phyloP scores from a whole-genome alignment of 2,329 filamentous ascomycete genomes.

The Hypoxylon sp. region DNA sequence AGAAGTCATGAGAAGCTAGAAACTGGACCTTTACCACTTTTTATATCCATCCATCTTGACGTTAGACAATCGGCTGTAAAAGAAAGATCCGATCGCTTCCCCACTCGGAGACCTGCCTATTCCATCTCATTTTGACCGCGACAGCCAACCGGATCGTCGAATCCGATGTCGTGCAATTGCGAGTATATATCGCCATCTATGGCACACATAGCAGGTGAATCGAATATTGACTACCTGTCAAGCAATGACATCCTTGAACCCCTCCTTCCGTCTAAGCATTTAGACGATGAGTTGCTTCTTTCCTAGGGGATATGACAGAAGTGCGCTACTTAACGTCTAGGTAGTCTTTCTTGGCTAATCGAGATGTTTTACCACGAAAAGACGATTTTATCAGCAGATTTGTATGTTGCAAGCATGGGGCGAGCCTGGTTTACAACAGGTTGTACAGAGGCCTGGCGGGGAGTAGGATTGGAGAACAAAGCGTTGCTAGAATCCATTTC shows the following conservation, averaged over 20 bases:
- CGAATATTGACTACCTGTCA: background rate
- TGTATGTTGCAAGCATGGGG: background rate
- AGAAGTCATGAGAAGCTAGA: background rate
- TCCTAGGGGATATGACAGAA: background rate
- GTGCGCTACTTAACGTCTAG: background rate
- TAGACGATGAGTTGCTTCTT: background rate
- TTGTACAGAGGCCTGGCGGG: background rate
- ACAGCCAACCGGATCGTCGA: conserved; percentile 35
- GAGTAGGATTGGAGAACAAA: background rate
- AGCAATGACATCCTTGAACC: too few relatives aligned
- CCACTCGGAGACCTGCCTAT: conserved; percentile 38
- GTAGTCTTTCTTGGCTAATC: background rate
- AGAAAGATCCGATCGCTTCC: conserved; percentile 40
- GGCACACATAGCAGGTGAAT: conserved; percentile 18
- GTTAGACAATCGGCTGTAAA: conserved; percentile 35
- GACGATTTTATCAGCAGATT: background rate
- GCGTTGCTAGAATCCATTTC: background rate
- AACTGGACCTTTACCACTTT: conserved; percentile 4
- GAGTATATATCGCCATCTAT: conserved; percentile 40
- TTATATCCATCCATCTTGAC: conserved; percentile 28
- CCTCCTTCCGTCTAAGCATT: too few relatives aligned
- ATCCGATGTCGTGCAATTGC: conserved; percentile 37
- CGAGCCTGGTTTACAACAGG: background rate
- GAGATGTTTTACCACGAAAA: background rate
- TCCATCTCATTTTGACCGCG: conserved; percentile 31